These are phyloP conservation scores for Fusarium sp. DNA, from an alignment of 2,329 filamentous ascomycete species.

Conservation along the genomic window DNA sequence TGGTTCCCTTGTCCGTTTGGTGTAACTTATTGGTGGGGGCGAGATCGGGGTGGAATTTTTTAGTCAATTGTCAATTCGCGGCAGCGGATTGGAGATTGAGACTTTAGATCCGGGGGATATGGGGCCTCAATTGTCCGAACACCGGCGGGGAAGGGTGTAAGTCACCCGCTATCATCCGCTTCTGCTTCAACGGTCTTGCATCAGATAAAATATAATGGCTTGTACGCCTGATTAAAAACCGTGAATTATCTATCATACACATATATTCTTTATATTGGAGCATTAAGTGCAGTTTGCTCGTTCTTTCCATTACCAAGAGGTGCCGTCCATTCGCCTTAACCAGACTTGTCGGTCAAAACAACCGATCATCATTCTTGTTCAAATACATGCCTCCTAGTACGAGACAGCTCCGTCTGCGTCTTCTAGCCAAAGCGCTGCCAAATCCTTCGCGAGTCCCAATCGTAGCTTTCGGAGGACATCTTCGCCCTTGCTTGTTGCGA, in stretches of 20 bases:
- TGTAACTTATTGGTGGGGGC: constrained; percentile 39
- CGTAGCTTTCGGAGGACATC: constrained; percentile 81
- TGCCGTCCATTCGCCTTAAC: constrained; percentile 23
- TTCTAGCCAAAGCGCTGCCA: constrained; percentile 75
- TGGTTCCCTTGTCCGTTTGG: constrained; percentile 5
- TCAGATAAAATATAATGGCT: background rate
- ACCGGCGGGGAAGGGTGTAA: constrained; percentile 24
- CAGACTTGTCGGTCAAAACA: constrained; percentile 18
- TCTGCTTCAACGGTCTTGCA: background rate
- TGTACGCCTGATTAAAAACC: background rate
- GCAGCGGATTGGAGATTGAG: constrained; percentile 50
- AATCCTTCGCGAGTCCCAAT: constrained; percentile 77
- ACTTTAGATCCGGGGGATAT: constrained; percentile 42
- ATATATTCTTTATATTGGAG: background rate
- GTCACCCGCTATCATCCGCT: background rate
- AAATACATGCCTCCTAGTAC: constrained; percentile 48
- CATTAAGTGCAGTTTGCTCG: constrained; percentile 12
- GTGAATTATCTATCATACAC: background rate
- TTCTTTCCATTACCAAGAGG: constrained; percentile 37
- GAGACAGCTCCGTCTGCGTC: constrained; percentile 69
- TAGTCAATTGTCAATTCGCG: constrained; percentile 50
- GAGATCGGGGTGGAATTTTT: constrained; percentile 48
- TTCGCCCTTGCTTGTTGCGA: constrained; percentile 68
- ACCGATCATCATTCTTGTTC: constrained; percentile 24
- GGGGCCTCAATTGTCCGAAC: constrained; percentile 39